Evolutionary conservation across 805 yeast species (phyloP).

Genomic region (Saturnispora sanitii): DNA sequence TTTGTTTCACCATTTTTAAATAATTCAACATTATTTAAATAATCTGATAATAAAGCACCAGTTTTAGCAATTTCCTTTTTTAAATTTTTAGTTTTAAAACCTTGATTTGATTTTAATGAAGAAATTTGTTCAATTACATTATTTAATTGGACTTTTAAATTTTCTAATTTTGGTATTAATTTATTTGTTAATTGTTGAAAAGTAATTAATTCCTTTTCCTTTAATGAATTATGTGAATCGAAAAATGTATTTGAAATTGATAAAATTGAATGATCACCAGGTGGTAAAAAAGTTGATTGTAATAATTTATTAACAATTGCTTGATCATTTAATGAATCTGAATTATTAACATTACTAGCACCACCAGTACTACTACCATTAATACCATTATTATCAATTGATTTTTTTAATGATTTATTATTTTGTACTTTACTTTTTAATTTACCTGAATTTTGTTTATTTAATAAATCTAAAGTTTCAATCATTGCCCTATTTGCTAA

Average conservation of each 20-base stretch:
- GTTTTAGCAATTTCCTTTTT: constrained; percentile 53
- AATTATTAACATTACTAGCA: constrained; percentile 12
- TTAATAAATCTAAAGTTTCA: constrained; percentile 31
- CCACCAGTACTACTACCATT: constrained; percentile 14
- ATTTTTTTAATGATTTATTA: constrained; percentile 18
- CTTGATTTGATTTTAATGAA: constrained; percentile 38
- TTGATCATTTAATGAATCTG: background rate
- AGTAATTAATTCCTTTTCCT: constrained; percentile 40
- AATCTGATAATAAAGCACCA: constrained; percentile 43
- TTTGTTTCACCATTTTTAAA: constrained; percentile 29
- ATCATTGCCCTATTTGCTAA: constrained; percentile 40
- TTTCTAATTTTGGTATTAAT: constrained; percentile 46
- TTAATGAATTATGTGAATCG: constrained; percentile 24
- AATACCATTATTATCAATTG: constrained; percentile 16
- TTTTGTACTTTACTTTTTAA: constrained; percentile 18
- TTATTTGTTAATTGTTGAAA: constrained; percentile 39
- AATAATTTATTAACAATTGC: constrained; percentile 33
- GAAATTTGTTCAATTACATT: constrained; percentile 46
- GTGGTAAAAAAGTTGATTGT: constrained; percentile 36
- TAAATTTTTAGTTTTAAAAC: constrained; percentile 48
- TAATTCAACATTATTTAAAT: constrained; percentile 35
- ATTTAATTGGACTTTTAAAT: constrained; percentile 42
- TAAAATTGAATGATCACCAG: constrained; percentile 29
- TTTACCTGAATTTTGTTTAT: constrained; percentile 25
- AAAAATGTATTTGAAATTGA: constrained; percentile 26